Base-by-base conservation (phyloP, 1,284 basidiomycete genomes). In the Farysia itapuensis region DNA sequence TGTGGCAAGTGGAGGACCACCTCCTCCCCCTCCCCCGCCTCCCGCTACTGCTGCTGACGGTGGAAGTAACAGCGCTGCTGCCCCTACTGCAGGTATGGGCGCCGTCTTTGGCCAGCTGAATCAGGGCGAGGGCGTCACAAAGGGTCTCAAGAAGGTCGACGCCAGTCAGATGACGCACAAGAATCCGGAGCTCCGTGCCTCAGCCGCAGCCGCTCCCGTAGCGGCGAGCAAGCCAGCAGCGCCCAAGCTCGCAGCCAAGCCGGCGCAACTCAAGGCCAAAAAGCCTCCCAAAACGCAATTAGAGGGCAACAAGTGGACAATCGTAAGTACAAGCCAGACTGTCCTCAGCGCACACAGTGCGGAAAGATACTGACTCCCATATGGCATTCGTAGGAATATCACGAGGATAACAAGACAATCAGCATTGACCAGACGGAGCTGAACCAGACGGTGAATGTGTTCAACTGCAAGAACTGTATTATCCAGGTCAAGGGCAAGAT, bases 161-260 rank as follows among this genome's bases (percentile, higher is more conserved):
- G 85, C 86, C 79, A 93, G 88, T 65, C 86, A 96, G 78, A 94
- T 94, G 92, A 97, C 92, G 6, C 95, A 99, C 81, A 97, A 99
- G 83, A 98, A 99, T 72, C 94, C 95, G 0, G 82, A 84, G 13
- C 79, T 99, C 31, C 79, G 84, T 19, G 82, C 82, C 44, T 80
- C 81, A 9, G 31, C 35, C 4, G 32, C n/a, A n/a, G n/a, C n/a
- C n/a, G 34, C 35, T 25, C 35, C 47, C 4, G 23, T 42, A 3
- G 25, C 43, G 2, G 7, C 50, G 6, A 30, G 40, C 25, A 70
- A 70, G 43, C 42, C 64, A 14, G 40, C 64, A 8, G 65, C 65
- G 11, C 69, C 71, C 16, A 51, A 44, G 36, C 63, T 54, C 6
- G 65, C 63, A 1, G 51, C 61, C 16, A 70, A 67, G 46, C 65